Evolutionary conservation across 108 stramenopile species (phyloP).

Genomic region (Fistulifera solaris): DNA sequence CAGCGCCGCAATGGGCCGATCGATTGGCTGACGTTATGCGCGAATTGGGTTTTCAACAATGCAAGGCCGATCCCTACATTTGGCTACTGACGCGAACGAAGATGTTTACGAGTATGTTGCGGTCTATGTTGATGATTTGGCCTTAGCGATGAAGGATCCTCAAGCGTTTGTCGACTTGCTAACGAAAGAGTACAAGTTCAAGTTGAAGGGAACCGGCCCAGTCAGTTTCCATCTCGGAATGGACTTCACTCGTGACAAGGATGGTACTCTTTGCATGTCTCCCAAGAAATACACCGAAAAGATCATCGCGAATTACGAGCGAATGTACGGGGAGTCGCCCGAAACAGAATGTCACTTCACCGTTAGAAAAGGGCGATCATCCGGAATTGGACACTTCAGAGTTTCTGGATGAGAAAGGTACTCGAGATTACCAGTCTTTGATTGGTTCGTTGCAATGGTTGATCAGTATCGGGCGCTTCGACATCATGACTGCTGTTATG

Average conservation of each 20-base stretch:
- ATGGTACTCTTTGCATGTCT: conserved; percentile 16
- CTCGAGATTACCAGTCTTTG: conserved; percentile 17
- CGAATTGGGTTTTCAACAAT: conserved; percentile 21
- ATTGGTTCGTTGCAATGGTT: conserved; percentile 30
- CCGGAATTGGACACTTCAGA: conserved; percentile 23
- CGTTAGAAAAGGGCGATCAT: conserved; percentile 4
- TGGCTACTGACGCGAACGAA: conserved; percentile 17
- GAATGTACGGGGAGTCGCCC: conserved; percentile 7
- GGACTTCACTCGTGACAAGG: conserved; percentile 16
- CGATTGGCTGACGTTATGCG: conserved; percentile 15
- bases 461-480: conserved; percentile 28
- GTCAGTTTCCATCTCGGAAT: conserved; percentile 24
- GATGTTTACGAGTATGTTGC: conserved; percentile 21
- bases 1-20: conserved; percentile 6
- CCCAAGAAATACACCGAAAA: conserved; percentile 21
- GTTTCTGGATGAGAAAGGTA: conserved; percentile 9
- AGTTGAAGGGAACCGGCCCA: conserved; percentile 26
- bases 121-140: conserved; percentile 28
- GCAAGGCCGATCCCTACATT: conserved; percentile 27
- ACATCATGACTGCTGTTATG: conserved; percentile 20
- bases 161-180: conserved; percentile 9
- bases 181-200: conserved; percentile 8
- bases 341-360: neutral
- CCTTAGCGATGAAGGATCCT: conserved; percentile 12
- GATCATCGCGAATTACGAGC: conserved; percentile 11